These are phyloP conservation scores for Calonectria henricotiae DNA, from an alignment of 2,329 filamentous ascomycete genomes.

Conservation along the genomic window DNA sequence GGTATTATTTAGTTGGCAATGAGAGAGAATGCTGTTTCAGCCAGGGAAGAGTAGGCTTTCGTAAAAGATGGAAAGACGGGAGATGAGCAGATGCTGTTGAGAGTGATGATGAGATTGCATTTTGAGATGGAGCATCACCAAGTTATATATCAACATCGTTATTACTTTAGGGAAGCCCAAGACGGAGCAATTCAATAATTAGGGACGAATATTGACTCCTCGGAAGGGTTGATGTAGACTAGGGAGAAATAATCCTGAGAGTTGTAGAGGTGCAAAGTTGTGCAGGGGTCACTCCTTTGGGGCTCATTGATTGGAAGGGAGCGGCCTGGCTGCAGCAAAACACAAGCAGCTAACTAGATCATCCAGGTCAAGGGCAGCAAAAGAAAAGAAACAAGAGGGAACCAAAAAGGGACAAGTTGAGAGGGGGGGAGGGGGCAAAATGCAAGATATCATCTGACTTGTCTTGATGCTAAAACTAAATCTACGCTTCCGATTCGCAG, in stretches of 20 bases:
- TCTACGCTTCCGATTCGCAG: conserved; percentile 24
- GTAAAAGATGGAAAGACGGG: conserved; percentile 27
- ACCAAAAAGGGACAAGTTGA: not conserved
- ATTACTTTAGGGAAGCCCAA: conserved; percentile 40
- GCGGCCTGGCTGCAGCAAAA: not conserved
- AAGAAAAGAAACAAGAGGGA: not conserved
- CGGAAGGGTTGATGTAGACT: conserved; percentile 39
- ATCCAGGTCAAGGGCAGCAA: conserved; percentile 23
- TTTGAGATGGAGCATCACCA: conserved; percentile 33
- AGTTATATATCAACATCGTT: conserved; percentile 49
- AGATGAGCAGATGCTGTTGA: conserved; percentile 43
- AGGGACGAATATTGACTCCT: conserved; percentile 46
- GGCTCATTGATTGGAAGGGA: conserved; percentile 35
- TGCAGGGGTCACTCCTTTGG: conserved; percentile 1
- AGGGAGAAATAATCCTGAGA: conserved; percentile 39
- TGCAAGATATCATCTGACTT: conserved; percentile 18
- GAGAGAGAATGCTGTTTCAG: conserved; percentile 26
- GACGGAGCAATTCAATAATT: conserved; percentile 35
- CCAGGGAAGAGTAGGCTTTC: conserved; percentile 40
- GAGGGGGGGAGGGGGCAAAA: conserved; percentile 1
- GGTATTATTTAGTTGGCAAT: conserved; percentile 3
- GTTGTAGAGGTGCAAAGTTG: conserved; percentile 23
- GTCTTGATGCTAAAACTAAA: conserved; percentile 12
- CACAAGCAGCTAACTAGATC: not conserved
- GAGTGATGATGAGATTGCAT: conserved; percentile 43